Conservation (phyloP, 768 basidiomycete genomes). For the Collybiopsis confluens region DNA sequence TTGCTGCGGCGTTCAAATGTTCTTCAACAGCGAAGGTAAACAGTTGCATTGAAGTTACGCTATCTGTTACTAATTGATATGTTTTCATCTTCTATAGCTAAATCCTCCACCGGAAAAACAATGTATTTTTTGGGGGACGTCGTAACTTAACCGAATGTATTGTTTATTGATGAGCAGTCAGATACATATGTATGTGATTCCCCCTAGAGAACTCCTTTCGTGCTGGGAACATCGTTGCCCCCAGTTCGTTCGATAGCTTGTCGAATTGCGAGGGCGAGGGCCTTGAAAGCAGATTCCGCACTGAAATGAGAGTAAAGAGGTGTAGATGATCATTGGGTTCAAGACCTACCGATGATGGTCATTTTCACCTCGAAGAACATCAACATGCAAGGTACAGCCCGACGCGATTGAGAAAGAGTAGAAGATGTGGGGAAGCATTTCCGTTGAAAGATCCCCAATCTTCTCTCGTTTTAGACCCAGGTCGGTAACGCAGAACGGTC, state of each 20-base stretch:
- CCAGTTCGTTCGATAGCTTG: constrained; percentile 93
- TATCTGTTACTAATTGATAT: not conserved
- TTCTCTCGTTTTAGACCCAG: constrained; percentile 86
- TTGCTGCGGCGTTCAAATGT: constrained; percentile 85
- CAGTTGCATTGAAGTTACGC: not conserved
- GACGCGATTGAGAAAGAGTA: constrained; percentile 98
- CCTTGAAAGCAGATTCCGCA: constrained; percentile 97
- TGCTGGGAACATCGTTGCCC: constrained; percentile 88
- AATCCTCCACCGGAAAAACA: constrained; percentile 78
- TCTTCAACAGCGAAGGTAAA: constrained; percentile 66
- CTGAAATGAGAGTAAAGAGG: constrained; percentile 36
- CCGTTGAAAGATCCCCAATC: constrained; percentile 91
- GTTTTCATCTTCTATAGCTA: constrained; percentile 57
- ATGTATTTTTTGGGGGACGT: constrained; percentile 69
- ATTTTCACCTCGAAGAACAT: constrained; percentile 92
- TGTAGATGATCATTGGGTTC: not conserved
- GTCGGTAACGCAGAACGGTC: constrained; percentile 93
- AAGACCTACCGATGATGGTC: constrained; percentile 90
- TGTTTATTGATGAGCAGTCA: no score
- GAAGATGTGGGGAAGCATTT: constrained; percentile 98
- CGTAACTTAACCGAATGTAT: not conserved
- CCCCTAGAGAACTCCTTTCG: constrained; percentile 97
- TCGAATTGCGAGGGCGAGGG: constrained; percentile 89
- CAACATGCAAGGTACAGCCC: constrained; percentile 90
- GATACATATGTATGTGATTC: no score